Percentiles rank a stretch among this genome's conserved stretches.
Evolutionary conservation across 495 filamentous ascomycete genomes (phyloP).

Genomic region (Alectoria sarmentosa): DNA sequence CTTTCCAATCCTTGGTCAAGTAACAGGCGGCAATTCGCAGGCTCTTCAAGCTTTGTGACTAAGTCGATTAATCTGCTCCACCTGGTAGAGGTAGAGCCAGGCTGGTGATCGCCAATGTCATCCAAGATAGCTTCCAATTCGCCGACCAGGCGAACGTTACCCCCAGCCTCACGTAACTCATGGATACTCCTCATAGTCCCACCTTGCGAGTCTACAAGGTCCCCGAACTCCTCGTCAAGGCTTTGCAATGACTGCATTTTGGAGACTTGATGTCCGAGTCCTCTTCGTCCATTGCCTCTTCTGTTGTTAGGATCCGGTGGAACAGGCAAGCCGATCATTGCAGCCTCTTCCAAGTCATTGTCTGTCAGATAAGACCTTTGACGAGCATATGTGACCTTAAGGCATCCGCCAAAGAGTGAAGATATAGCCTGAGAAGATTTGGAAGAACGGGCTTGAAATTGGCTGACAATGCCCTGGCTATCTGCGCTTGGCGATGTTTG

Average conservation of each 20-base stretch:
- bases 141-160: slow-evolving; percentile 72
- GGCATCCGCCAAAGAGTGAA: slow-evolving; percentile 25
- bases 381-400: slow-evolving; percentile 55
- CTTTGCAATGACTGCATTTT: slow-evolving; percentile 18
- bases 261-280: not conserved
- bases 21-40: slow-evolving; percentile 60
- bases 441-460: not conserved
- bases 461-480: slow-evolving; percentile 4
- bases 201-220: slow-evolving; percentile 46
- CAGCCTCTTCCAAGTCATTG: slow-evolving; percentile 27
- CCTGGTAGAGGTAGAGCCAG: slow-evolving; percentile 40
- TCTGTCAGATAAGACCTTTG: slow-evolving; percentile 55
- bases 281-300: slow-evolving; percentile 2
- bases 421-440: slow-evolving; percentile 6
- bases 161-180: slow-evolving; percentile 80
- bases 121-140: slow-evolving; percentile 79
- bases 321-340: slow-evolving; percentile 18
- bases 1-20: slow-evolving; percentile 65
- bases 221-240: slow-evolving; percentile 23
- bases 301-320: not conserved
- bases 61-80: slow-evolving; percentile 59
- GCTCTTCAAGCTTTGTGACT: slow-evolving; percentile 62
- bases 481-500: slow-evolving; percentile 15
- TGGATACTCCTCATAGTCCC: slow-evolving; percentile 74
- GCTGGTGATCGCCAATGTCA: slow-evolving; percentile 57